A percentile compares a stretch with the other conserved stretches of the same genome.
phyloP scores from a whole-genome alignment of 768 basidiomycete genomes.

The Tylopilus plumbeoviolaceoides region DNA sequence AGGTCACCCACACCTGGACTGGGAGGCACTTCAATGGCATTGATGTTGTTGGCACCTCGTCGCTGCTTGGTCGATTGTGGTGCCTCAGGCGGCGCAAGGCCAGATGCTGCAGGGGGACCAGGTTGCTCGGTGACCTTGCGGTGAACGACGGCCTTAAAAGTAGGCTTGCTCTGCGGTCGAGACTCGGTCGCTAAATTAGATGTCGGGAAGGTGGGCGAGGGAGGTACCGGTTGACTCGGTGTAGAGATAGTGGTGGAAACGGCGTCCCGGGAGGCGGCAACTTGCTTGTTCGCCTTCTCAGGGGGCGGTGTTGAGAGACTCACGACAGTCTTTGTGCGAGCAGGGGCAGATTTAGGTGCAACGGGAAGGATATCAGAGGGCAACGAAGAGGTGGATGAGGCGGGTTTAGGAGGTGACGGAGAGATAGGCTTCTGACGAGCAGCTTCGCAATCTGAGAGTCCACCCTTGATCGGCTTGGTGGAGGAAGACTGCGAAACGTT shows the following conservation, averaged over 20 bases:
- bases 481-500: slow-evolving; percentile 2
- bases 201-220: slow-evolving; percentile 5
- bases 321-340: neutral
- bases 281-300: slow-evolving; percentile 1
- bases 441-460: slow-evolving; percentile 12
- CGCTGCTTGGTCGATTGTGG: slow-evolving; percentile 29
- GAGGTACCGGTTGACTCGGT: slow-evolving; percentile 3
- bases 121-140: slow-evolving; percentile 43
- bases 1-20: slow-evolving; percentile 54
- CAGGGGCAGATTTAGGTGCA: neutral
- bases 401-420: neutral
- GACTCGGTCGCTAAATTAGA: slow-evolving; percentile 3
- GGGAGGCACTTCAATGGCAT: slow-evolving; percentile 32
- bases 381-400: neutral
- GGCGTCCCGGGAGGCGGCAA: neutral
- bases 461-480: slow-evolving; percentile 1
- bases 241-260: neutral
- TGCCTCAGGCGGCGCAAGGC: slow-evolving; percentile 20
- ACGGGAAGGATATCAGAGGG: neutral
- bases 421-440: slow-evolving; percentile 7
- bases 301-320: neutral
- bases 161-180: slow-evolving; percentile 15
- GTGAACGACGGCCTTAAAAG: slow-evolving; percentile 58
- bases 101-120: slow-evolving; percentile 12
- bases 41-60: slow-evolving; percentile 18